Base-by-base conservation (phyloP, 2,329 filamentous ascomycete genomes). In the Neopestalotiopsis sp. region DNA sequence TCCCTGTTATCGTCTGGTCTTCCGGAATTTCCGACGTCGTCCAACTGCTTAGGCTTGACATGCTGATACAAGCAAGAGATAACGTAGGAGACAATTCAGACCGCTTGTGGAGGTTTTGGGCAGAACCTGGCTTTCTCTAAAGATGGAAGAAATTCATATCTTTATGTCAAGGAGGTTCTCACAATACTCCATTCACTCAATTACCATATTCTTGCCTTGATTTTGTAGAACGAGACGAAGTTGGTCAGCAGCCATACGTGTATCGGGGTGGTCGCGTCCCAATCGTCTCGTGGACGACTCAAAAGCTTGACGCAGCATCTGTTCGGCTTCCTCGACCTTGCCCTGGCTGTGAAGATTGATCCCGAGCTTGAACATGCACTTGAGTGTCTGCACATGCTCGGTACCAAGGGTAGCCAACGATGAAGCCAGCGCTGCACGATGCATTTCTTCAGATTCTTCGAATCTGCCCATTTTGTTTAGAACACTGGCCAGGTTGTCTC, bases 401-500 rank as follows among this genome's bases (percentile, higher is more conserved):
- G 28, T 4, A 24, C 58, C 58, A 6, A 60, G 58, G 12, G 32
- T 12, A 17, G 12, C 24, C 58, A 32, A 7, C n/a, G 28, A 32
- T 17, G 32, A 38, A 7, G n/a, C 24, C 13, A 38, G 58, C 4
- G 60, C 65, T n/a, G 20, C 32, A 17, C 61, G 61, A 0, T 65
- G 42, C 34, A 40, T 49, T 7, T 65, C 24, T 40, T 65, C 61
- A n/a, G 61, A 40, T 32, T 65, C 42, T 9, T 6, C 20, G 61
- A 38, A 45, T n/a, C 40, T n/a, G 17, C 34, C 9, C 42, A 38
- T 32, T 14, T 40, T 42, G 40, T 49, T 30, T 14, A 65, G 61
- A 10, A 65, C 24, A 17, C 24, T 49, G n/a, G 38, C 61, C 24
- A 65, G 17, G 38, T 65, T 65, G 17, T 65, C 40, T 49, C n/a